A percentile compares a stretch with the other conserved stretches of the same genome.
Conservation (phyloP, 2,329 filamentous ascomycete genomes). For the Sporothrix mexicana region DNA sequence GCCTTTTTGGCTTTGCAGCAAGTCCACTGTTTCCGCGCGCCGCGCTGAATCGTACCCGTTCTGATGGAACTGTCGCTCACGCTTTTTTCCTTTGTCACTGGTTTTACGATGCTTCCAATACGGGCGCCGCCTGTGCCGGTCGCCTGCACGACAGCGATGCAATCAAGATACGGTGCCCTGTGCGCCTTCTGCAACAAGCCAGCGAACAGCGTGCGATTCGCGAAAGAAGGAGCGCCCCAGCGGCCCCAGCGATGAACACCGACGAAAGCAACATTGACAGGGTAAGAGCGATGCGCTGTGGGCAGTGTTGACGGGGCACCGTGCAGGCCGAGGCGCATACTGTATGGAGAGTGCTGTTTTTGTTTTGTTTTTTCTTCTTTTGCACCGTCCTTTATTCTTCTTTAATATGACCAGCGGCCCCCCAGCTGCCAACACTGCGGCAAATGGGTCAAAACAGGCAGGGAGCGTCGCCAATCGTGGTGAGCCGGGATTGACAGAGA, state of each 20-base stretch:
- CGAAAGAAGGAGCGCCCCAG: background rate
- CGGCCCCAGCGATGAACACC: background rate
- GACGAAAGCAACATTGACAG: conserved; percentile 16
- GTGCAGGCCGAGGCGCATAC: conserved; percentile 28
- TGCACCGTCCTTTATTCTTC: background rate
- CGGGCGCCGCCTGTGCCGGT: conserved; percentile 21
- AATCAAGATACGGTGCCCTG: background rate
- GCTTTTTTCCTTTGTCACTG: background rate
- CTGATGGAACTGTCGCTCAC: background rate
- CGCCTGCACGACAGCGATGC: conserved; percentile 19
- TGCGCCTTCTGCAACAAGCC: conserved; percentile 1
- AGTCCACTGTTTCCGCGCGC: background rate
- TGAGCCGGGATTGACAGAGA: conserved; percentile 10
- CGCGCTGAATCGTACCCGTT: background rate
- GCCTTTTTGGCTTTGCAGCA: background rate
- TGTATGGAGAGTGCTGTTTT: conserved; percentile 23
- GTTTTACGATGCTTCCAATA: background rate
- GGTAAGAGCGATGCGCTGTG: background rate
- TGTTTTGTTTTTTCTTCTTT: conserved; percentile 19
- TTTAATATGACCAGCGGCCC: background rate
- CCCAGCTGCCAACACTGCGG: background rate
- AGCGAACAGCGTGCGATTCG: conserved; percentile 1
- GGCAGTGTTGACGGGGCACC: conserved; percentile 5
- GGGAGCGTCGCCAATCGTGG: conserved; percentile 19
- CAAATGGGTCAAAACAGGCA: conserved; percentile 1